Evolutionary conservation across 768 basidiomycete species (phyloP).

Genomic region (Thelephora ganbajun): DNA sequence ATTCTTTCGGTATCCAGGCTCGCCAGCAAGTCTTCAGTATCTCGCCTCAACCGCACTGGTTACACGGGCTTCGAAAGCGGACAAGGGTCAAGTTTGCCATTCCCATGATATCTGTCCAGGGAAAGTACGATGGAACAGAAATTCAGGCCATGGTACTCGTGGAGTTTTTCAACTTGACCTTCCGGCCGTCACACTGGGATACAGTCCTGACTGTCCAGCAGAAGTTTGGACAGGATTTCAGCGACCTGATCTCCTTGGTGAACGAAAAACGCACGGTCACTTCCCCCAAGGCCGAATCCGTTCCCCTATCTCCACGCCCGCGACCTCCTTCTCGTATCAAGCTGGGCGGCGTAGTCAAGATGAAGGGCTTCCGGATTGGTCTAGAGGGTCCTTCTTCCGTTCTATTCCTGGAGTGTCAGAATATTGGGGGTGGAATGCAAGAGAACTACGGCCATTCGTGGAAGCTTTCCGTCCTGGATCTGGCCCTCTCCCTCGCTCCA

Average conservation of each 20-base stretch:
- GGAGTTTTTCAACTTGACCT: constrained; percentile 55
- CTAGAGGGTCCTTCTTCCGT: constrained; percentile 63
- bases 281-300: constrained; percentile 1
- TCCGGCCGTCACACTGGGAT: constrained; percentile 78
- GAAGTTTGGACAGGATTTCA: constrained; percentile 83
- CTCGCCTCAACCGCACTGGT: constrained; percentile 24
- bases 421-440: constrained; percentile 50
- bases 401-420: constrained; percentile 61
- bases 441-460: constrained; percentile 37
- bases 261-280: constrained; percentile 35
- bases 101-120: constrained; percentile 52
- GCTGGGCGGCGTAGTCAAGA: constrained; percentile 42
- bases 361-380: constrained; percentile 72
- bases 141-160: constrained; percentile 46
- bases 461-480: constrained; percentile 57
- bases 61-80: not conserved
- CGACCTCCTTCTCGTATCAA: constrained; percentile 12
- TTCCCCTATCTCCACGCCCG: constrained; percentile 3
- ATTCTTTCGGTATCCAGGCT: constrained; percentile 51
- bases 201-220: constrained; percentile 73
- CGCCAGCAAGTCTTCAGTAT: constrained; percentile 49
- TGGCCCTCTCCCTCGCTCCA: constrained; percentile 77
- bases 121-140: constrained; percentile 32
- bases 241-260: constrained; percentile 58
- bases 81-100: constrained; percentile 44